Conservation (phyloP, 2,329 filamentous ascomycete species). For the Orbilia oligospora region DNA sequence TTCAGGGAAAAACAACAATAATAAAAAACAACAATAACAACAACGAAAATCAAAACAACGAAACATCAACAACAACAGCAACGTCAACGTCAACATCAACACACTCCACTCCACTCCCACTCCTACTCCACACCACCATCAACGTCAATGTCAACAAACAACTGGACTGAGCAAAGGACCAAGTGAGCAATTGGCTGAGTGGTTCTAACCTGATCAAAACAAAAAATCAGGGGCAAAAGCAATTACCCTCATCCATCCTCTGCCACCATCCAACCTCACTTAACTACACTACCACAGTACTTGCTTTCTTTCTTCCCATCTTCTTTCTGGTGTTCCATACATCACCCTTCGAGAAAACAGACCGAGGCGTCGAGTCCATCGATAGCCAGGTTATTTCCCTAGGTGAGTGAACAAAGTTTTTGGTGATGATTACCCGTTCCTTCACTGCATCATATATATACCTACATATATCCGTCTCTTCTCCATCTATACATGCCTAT, state of each 20-base stretch:
- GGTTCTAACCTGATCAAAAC: slow-evolving; percentile 8
- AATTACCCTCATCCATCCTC: slow-evolving; percentile 29
- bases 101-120: neutral
- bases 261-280: neutral
- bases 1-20: neutral
- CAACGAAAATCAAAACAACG: slow-evolving; percentile 13
- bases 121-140: neutral
- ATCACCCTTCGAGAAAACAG: slow-evolving; percentile 8
- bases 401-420: slow-evolving; percentile 19
- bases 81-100: slow-evolving; percentile 40
- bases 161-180: neutral
- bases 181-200: too few species aligned
- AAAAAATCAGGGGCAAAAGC: slow-evolving; percentile 39
- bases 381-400: slow-evolving; percentile 7
- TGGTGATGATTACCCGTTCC: neutral
- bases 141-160: slow-evolving; percentile 1
- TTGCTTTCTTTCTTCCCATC: neutral
- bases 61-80: slow-evolving; percentile 53
- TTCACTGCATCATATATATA: neutral
- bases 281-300: neutral
- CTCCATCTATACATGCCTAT: neutral
- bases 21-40: neutral
- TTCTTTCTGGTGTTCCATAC: slow-evolving; percentile 13
- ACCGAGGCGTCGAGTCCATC: slow-evolving; percentile 11
- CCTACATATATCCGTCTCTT: neutral